These are phyloP conservation scores for Lasiodiplodia gonubiensis DNA, from an alignment of 2,329 filamentous ascomycete species.

Conservation along the genomic window DNA sequence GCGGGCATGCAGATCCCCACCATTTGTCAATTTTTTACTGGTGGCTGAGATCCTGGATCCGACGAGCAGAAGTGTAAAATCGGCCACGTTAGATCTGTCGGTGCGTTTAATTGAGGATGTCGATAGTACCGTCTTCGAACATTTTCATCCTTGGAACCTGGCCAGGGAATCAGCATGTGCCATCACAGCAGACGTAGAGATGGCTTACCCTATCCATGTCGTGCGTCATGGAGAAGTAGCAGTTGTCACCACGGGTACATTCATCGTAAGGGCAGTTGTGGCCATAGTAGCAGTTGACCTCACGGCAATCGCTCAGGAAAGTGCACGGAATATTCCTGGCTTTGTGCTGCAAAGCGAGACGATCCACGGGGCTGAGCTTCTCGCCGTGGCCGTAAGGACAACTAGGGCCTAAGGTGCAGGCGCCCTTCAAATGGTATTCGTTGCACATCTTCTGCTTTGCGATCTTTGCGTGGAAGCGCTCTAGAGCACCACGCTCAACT, in stretches of 20 bases:
- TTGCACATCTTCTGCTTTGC: slow-evolving; percentile 46
- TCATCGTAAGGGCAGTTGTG: slow-evolving; percentile 39
- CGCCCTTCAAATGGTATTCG: slow-evolving; percentile 43
- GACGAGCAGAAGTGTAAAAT: background rate
- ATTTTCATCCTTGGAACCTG: slow-evolving; percentile 27
- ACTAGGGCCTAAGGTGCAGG: slow-evolving; percentile 40
- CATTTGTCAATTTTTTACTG: slow-evolving; percentile 9
- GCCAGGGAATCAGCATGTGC: background rate
- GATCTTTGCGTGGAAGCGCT: slow-evolving; percentile 38
- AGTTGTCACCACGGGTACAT: slow-evolving; percentile 41
- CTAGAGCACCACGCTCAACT: slow-evolving; percentile 36
- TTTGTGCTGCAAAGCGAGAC: slow-evolving; percentile 44
- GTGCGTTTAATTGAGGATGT: slow-evolving; percentile 22
- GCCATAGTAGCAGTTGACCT: slow-evolving; percentile 43
- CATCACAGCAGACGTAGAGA: background rate
- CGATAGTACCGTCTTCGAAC: slow-evolving; percentile 28
- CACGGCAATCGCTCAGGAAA: slow-evolving; percentile 36
- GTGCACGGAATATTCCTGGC: slow-evolving; percentile 42
- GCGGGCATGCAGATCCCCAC: background rate
- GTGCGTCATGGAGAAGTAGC: slow-evolving; percentile 44
- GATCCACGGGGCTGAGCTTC: slow-evolving; percentile 39
- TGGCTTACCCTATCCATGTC: slow-evolving; percentile 39
- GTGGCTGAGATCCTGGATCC: background rate
- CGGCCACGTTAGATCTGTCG: background rate
- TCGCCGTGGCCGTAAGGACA: slow-evolving; percentile 46